Percentiles rank a stretch among this genome's conserved stretches.
phyloP scores from a whole-genome alignment of 2,329 filamentous ascomycete species.

The Emydomyces testavorans region DNA sequence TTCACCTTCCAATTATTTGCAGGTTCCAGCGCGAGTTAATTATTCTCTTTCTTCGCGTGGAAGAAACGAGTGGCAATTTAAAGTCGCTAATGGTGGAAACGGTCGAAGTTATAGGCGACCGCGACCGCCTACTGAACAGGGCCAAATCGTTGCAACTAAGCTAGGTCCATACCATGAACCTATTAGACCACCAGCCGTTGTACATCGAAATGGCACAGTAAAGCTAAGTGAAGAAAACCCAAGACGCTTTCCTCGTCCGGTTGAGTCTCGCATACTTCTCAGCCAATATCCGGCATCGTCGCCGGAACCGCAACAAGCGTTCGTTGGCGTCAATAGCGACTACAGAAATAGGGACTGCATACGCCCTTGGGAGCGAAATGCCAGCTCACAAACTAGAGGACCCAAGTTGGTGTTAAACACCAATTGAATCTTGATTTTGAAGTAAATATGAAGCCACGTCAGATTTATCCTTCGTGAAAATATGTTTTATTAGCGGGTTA shows the following conservation, averaged over 20 bases:
- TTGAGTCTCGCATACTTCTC: neutral
- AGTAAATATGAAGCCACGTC: neutral
- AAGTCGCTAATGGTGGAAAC: neutral
- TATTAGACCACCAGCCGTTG: neutral
- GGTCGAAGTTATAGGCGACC: neutral
- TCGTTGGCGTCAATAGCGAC: neutral
- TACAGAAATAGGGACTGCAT: neutral
- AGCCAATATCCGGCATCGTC: neutral
- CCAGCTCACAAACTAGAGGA: neutral
- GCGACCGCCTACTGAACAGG: neutral
- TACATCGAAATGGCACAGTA: neutral
- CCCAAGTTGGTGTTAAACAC: neutral
- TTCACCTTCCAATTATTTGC: slow-evolving; percentile 1
- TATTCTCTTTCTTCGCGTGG: slow-evolving; percentile 2
- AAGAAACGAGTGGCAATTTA: neutral
- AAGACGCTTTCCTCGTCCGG: neutral
- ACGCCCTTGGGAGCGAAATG: slow-evolving; percentile 3
- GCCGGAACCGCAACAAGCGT: neutral
- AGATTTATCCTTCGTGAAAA: neutral
- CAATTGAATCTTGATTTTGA: neutral
- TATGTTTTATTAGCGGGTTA: slow-evolving; percentile 2
- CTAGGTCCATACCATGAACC: neutral
- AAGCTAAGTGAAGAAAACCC: neutral
- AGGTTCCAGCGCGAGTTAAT: neutral
- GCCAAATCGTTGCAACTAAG: neutral